phyloP scores from a whole-genome alignment of 23 red algal genomes.

The Gracilaria domingensis region DNA sequence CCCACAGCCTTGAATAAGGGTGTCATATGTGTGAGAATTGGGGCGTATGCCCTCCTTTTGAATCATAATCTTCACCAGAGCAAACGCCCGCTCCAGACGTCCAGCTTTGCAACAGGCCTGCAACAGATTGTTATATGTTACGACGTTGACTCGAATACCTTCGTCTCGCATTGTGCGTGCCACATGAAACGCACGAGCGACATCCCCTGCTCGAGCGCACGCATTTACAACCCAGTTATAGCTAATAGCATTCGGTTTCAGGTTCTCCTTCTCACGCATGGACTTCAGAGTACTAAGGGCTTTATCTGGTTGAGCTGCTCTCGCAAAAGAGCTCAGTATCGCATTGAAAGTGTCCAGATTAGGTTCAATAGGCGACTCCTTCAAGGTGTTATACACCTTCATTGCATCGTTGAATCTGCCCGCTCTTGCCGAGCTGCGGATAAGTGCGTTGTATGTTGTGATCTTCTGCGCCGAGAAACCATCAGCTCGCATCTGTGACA shows the following conservation, averaged over 20 bases:
- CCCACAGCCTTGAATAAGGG: conserved; percentile 81
- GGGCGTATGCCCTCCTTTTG: conserved; percentile 63
- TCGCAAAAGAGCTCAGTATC: conserved; percentile 72
- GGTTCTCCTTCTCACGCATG: conserved; percentile 52
- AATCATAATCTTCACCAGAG: conserved; percentile 79
- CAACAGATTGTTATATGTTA: conserved; percentile 83
- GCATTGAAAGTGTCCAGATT: conserved; percentile 87
- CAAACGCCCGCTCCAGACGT: conserved; percentile 84
- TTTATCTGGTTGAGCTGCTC: conserved; percentile 52
- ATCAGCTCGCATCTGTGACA: conserved; percentile 47
- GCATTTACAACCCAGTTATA: conserved; percentile 80
- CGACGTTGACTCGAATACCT: conserved; percentile 71
- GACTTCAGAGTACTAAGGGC: conserved; percentile 71
- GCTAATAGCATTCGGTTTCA: conserved; percentile 61
- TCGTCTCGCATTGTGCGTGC: conserved; percentile 53
- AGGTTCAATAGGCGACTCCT: conserved; percentile 39
- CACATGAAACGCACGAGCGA: conserved; percentile 72
- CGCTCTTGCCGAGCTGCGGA: conserved; percentile 45
- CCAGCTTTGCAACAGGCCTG: conserved; percentile 74
- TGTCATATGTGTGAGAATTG: conserved; percentile 69
- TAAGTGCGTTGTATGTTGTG: conserved; percentile 62
- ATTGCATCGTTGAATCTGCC: conserved; percentile 62
- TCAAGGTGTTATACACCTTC: conserved; percentile 48
- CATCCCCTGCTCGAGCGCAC: conserved; percentile 78
- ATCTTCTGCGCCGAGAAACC: conserved; percentile 41